phyloP scores from a whole-genome alignment of 306 rosid species.

The Cucurbita pepo region DNA sequence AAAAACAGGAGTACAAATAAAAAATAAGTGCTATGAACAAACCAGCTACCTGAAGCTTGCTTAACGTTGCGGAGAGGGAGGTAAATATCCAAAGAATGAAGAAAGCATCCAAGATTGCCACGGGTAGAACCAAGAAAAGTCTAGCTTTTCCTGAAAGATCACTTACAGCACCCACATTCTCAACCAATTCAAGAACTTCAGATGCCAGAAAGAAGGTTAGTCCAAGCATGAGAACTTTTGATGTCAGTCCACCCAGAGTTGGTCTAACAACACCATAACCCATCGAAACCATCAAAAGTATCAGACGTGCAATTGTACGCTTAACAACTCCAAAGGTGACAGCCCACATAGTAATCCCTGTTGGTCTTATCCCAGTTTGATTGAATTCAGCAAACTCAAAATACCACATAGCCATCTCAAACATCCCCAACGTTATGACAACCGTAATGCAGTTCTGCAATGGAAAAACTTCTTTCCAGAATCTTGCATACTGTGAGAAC shows the following conservation, averaged over 20 bases:
- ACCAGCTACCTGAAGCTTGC: constrained; percentile 85
- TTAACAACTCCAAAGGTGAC: constrained; percentile 76
- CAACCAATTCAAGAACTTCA: constrained; percentile 86
- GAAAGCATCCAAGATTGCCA: constrained; percentile 84
- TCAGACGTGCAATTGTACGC: constrained; percentile 66
- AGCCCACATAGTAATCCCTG: constrained; percentile 86
- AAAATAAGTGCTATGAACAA: not conserved
- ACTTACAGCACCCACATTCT: constrained; percentile 88
- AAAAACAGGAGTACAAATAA: constrained; percentile 2
- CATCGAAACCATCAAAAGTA: constrained; percentile 80
- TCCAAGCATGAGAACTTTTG: constrained; percentile 82
- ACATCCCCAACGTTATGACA: constrained; percentile 87
- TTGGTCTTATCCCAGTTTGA: constrained; percentile 79
- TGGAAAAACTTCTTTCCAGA: constrained; percentile 77
- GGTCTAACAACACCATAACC: constrained; percentile 97
- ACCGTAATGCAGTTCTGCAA: constrained; percentile 88
- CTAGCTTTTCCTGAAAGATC: constrained; percentile 96
- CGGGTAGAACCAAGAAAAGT: constrained; percentile 80
- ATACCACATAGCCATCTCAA: constrained; percentile 91
- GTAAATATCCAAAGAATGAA: constrained; percentile 96
- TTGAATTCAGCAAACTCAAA: constrained; percentile 87
- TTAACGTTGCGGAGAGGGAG: constrained; percentile 83
- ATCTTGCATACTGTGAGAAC: constrained; percentile 84
- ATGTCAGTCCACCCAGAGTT: constrained; percentile 88
- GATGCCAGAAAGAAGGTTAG: constrained; percentile 85